Conservation (phyloP, 768 basidiomycete species). For the Sporobolomyces phaffii region DNA sequence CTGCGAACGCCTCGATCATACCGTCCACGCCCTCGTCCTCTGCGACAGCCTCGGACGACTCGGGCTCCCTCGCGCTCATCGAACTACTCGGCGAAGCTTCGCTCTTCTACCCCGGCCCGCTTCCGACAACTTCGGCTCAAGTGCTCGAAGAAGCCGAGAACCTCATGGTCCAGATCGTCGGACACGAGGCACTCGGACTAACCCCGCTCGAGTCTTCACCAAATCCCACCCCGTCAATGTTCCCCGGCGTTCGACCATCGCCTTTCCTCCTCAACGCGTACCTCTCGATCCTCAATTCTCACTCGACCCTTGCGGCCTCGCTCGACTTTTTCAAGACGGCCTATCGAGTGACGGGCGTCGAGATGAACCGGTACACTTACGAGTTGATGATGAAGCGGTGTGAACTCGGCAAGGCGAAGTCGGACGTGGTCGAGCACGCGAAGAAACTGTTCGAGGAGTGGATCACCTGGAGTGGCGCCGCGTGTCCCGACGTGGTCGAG, state of each 20-base stretch:
- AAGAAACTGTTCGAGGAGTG: conserved; percentile 65
- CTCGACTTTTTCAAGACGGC: conserved; percentile 54
- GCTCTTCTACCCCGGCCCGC: conserved; percentile 32
- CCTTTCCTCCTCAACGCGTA: conserved; percentile 71
- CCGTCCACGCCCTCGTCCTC: background rate
- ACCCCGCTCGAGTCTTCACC: background rate
- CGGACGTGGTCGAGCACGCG: conserved; percentile 56
- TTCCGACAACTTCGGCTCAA: conserved; percentile 28
- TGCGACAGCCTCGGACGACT: background rate
- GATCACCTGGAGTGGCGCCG: conserved; percentile 43
- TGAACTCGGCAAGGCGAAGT: conserved; percentile 46
- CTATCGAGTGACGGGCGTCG: conserved; percentile 51
- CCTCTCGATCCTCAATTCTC: conserved; percentile 65
- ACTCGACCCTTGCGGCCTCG: conserved; percentile 53
- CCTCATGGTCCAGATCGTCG: conserved; percentile 31
- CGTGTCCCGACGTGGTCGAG: background rate
- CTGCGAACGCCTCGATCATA: background rate
- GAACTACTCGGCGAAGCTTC: conserved; percentile 33
- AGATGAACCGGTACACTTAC: conserved; percentile 56
- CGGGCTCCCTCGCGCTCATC: conserved; percentile 14
- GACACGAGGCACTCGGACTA: background rate
- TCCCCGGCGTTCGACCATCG: conserved; percentile 54
- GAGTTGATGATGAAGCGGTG: conserved; percentile 67
- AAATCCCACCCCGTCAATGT: conserved; percentile 4
- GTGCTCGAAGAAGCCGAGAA: conserved; percentile 25